Conservation (phyloP, 805 yeast genomes). For the Wickerhamiella azymoides region DNA sequence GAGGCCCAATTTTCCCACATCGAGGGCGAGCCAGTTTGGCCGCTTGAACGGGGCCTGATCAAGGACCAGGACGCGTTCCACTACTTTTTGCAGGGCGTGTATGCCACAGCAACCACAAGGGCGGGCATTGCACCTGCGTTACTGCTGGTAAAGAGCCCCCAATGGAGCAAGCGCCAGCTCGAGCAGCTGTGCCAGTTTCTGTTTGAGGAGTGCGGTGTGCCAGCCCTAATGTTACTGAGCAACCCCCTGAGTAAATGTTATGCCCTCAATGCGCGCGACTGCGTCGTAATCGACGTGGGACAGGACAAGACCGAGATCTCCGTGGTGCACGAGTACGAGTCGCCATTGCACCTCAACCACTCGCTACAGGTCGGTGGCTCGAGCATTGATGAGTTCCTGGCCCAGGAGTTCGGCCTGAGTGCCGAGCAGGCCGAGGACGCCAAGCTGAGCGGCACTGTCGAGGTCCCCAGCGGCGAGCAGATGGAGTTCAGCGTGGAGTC, state of each 20-base stretch:
- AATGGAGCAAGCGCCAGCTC: slow-evolving; percentile 54
- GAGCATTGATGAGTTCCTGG: slow-evolving; percentile 42
- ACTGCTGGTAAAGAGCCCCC: slow-evolving; percentile 42
- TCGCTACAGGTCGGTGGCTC: slow-evolving; percentile 48
- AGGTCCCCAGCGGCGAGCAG: slow-evolving; percentile 40
- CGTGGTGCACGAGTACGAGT: slow-evolving; percentile 65
- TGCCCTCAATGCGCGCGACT: slow-evolving; percentile 49
- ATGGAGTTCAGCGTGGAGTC: slow-evolving; percentile 26
- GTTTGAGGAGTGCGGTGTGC: slow-evolving; percentile 58
- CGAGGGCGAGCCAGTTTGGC: slow-evolving; percentile 37
- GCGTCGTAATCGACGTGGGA: slow-evolving; percentile 74
- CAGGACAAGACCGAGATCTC: slow-evolving; percentile 57
- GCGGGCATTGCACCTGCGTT: slow-evolving; percentile 43
- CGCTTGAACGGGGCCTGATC: slow-evolving; percentile 52
- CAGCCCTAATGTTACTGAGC: slow-evolving; percentile 60
- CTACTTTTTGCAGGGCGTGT: slow-evolving; percentile 39
- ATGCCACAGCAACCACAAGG: slow-evolving; percentile 33
- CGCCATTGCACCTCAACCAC: slow-evolving; percentile 40
- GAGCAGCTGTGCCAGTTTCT: slow-evolving; percentile 63
- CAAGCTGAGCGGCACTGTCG: slow-evolving; percentile 63
- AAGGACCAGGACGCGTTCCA: slow-evolving; percentile 57
- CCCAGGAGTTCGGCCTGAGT: slow-evolving; percentile 43
- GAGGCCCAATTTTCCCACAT: slow-evolving; percentile 25
- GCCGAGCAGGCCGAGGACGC: slow-evolving; percentile 53
- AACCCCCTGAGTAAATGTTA: slow-evolving; percentile 54